Base-by-base conservation (phyloP, 2,329 filamentous ascomycete genomes). In the Aureobasidium sp. region DNA sequence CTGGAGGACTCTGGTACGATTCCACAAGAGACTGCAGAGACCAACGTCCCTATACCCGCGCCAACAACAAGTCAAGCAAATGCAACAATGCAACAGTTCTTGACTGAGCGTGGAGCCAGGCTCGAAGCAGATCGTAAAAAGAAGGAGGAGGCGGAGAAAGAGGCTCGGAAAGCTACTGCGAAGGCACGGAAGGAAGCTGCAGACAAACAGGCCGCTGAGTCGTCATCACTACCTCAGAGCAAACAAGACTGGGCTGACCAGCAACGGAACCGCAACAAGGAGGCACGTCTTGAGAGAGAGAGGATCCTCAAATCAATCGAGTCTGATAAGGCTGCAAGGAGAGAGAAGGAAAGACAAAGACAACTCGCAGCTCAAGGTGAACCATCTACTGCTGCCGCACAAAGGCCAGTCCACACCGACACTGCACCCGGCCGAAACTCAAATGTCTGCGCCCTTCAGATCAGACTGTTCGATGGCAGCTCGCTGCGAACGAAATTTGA, bases 381-480 rank as follows among this genome's bases (percentile, higher is more conserved):
- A 55, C 45, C 63, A 60, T 30, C 67, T 64, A 57, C 61, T 60
- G 54, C 71, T 71, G 61, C 63, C 66, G 14, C 62, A 41, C 52
- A 56, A 30, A 25, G 2, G 42, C 49, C 29, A 25, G 54, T 29
- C 14, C 50, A 32, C 25, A 37, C 38, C 4, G 45, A 39, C 19
- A 40, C 21, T 4, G 17, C 44, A 2, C 35, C 35, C 3, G 53
- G 53, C 19, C 19, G 24, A 24, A 21, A 29, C 19, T 38, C 21
- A 4, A 27, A n/a, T 12, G 27, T 42, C 14, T 68, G 66, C 50
- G 55, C 57, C 16, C 72, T 96, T 1, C 88, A 93, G 62, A 80
- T 95, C 16, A 81, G 90, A 6, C 74, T 95, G 0, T 86, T 94
- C 54, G 89, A 96, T 64, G 91, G 91, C 8, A 84, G 83, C 10